Evolutionary conservation across 2,329 filamentous ascomycete species (phyloP).

Genomic region (Corinectria fuckeliana): DNA sequence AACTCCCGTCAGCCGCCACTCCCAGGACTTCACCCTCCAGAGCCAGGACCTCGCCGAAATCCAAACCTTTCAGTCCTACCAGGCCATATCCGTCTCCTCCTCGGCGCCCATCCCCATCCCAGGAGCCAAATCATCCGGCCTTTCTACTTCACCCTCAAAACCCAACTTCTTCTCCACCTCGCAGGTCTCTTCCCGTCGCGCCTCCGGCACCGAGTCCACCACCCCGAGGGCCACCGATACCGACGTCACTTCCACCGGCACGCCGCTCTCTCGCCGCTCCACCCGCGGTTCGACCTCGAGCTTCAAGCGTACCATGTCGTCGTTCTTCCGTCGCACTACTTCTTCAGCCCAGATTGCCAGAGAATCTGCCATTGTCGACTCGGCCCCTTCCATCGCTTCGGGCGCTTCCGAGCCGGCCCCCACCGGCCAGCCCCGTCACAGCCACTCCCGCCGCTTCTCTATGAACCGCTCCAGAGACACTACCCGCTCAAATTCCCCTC

Average conservation of each 20-base stretch:
- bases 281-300: constrained; percentile 52
- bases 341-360: constrained; percentile 40
- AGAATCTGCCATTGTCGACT: constrained; percentile 34
- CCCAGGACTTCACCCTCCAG: constrained; percentile 58
- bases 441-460: constrained; percentile 51
- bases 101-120: constrained; percentile 29
- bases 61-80: constrained; percentile 36
- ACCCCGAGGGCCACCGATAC: constrained; percentile 35
- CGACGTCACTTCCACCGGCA: constrained; percentile 30
- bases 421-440: constrained; percentile 38
- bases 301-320: constrained; percentile 58
- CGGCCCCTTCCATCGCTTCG: constrained; percentile 35
- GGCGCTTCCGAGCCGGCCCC: constrained; percentile 36
- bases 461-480: constrained; percentile 54
- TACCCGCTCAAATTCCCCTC: constrained; percentile 57
- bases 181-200: constrained; percentile 22
- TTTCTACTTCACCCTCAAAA: constrained; percentile 16
- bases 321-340: constrained; percentile 54
- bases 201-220: constrained; percentile 27
- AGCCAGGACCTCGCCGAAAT: constrained; percentile 47
- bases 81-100: constrained; percentile 28
- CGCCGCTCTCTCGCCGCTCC: constrained; percentile 48
- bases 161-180: constrained; percentile 23
- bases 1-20: constrained; percentile 65
- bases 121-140: constrained; percentile 13